phyloP scores from a whole-genome alignment of 208 protist genomes.

The Spironucleus salmonicida region DNA sequence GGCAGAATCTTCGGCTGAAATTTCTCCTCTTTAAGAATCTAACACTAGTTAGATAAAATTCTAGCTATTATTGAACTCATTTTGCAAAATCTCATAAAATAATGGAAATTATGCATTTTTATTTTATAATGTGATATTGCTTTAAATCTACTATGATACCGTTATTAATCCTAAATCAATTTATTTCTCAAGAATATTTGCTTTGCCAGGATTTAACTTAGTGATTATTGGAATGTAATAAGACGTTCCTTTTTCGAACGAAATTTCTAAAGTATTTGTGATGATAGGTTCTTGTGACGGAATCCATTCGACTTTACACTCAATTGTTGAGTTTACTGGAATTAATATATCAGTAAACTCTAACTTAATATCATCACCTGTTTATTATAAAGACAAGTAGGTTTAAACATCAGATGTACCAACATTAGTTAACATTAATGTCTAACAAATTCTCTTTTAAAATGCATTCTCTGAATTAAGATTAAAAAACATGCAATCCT shows the following conservation, averaged over 20 bases:
- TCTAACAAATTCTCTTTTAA: no score
- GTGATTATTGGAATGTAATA: constrained; percentile 15
- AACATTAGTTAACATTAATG: no score
- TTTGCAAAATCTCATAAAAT: background rate
- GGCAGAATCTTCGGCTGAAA: background rate
- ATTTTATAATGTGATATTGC: background rate
- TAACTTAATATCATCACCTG: background rate
- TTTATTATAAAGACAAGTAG: background rate
- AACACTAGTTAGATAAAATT: background rate
- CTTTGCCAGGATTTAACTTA: background rate
- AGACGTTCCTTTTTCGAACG: background rate
- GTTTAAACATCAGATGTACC: no score
- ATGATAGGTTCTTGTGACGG: background rate
- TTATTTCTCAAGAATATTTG: background rate
- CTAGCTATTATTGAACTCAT: background rate
- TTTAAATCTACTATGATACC: background rate
- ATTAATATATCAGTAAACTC: background rate
- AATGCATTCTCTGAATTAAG: no score
- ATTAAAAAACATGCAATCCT: background rate
- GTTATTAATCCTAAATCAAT: constrained; percentile 9
- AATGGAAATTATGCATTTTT: background rate
- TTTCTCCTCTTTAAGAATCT: background rate
- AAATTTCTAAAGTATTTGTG: background rate
- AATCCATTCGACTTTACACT: background rate
- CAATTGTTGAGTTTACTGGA: background rate